These are phyloP conservation scores for Turnera subulata DNA, from an alignment of 345 rosid genomes.

Conservation along the genomic window DNA sequence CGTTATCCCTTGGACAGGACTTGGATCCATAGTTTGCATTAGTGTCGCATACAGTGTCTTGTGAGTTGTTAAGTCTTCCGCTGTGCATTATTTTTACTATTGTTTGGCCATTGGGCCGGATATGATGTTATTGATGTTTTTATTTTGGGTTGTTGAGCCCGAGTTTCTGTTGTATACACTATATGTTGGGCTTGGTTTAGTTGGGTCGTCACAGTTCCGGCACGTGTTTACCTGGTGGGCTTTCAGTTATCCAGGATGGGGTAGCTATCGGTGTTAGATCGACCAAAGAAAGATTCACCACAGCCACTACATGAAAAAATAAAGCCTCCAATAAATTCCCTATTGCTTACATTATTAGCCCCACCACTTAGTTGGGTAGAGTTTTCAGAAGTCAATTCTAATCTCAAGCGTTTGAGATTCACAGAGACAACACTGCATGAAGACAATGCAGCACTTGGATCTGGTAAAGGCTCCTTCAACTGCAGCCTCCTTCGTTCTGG, in stretches of 20 bases:
- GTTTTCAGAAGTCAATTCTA: slow-evolving; percentile 20
- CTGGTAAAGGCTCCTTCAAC: slow-evolving; percentile 63
- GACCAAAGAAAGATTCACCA: slow-evolving; percentile 43
- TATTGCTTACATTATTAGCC: slow-evolving; percentile 8
- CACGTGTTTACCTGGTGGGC: too few relatives aligned
- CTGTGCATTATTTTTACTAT: too few relatives aligned
- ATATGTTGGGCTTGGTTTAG: too few relatives aligned
- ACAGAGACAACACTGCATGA: slow-evolving; percentile 33
- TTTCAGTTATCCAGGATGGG: slow-evolving; percentile 68
- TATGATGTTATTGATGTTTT: too few relatives aligned
- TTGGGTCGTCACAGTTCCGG: too few relatives aligned
- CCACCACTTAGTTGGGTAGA: not conserved
- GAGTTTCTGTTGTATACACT: too few relatives aligned
- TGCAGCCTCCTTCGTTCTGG: slow-evolving; percentile 69
- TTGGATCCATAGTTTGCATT: too few relatives aligned
- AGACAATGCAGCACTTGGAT: slow-evolving; percentile 35
- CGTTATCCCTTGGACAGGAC: too few relatives aligned
- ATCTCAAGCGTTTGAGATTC: slow-evolving; percentile 39
- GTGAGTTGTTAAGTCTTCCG: too few relatives aligned
- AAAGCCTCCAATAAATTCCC: slow-evolving; percentile 65
- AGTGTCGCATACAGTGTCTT: too few relatives aligned
- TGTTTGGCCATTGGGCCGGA: too few relatives aligned
- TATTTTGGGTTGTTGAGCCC: too few relatives aligned
- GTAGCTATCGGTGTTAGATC: slow-evolving; percentile 41
- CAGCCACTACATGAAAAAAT: slow-evolving; percentile 55